Evolutionary conservation across 2,329 filamentous ascomycete genomes (phyloP), one percentile per base, ranked within the genome.

Genomic region (Furcasterigmium furcatum): DNA sequence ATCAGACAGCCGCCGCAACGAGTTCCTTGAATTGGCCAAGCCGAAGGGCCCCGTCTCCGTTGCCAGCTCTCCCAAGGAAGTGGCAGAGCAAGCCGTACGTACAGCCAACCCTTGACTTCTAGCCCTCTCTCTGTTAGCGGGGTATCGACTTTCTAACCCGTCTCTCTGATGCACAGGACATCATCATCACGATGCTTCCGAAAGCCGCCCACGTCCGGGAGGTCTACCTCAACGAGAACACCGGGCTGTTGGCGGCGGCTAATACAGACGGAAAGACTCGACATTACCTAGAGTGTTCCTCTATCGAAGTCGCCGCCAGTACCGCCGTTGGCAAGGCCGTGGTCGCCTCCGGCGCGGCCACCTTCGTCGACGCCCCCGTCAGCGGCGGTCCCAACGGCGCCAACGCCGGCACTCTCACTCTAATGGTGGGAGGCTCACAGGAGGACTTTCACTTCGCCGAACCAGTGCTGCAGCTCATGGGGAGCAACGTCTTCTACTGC

Each of bases 351-450:
- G 38, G 32, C 2, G 29, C 16, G 3, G 47, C 45, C 14, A 36
- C 22, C 2, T 54, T 54, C 19, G 48, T 41, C 4, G 50, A 54
- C 29, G 50, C 47, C 2, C 52, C 52, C 9, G 52, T 54, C 2
- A 51, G 47, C 2, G 52, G 52, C 24, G 50, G 50, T 3, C 43
- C 35, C 20, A 32, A 39, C 9, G 48, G 46, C 3, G 52, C 52
- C 5, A 42, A 44, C 6, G 44, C 39, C 3, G 52, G 49, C 7
- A 52, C 41, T 2, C 27, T 55, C 2, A 52, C 51, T 4, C 50
- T 55, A 20, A 53, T 52, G 52, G 46, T 53, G 4, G 49, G 52
- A 2, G 29, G 49, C 10, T 21, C 35, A 2, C 9, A 24, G 9
- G 18, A 25, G 3, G 40, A 38, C 10, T 46, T 43, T 12, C 20